A percentile compares a stretch with the other conserved stretches of the same genome.
Evolutionary conservation across 176 grass and related monocot genomes (phyloP).

Genomic region (Juncus inflexus): DNA sequence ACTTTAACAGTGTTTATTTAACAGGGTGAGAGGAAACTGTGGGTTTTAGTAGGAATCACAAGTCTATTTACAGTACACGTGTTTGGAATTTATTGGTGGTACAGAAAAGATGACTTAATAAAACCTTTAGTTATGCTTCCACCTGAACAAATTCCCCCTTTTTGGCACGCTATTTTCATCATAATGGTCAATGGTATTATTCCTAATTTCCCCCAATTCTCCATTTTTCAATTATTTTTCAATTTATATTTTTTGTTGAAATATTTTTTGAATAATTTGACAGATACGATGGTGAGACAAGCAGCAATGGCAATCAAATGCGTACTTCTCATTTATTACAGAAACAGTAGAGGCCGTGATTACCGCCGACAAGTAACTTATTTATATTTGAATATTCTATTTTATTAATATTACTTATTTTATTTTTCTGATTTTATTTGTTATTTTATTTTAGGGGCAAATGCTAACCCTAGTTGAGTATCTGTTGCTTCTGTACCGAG

Average conservation of each 20-base stretch:
- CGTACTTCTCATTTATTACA: slow-evolving; percentile 82
- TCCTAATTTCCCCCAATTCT: slow-evolving; percentile 18
- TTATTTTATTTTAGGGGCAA: slow-evolving; percentile 68
- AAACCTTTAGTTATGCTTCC: slow-evolving; percentile 91
- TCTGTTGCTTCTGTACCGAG: slow-evolving; percentile 84
- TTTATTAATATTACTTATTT: slow-evolving; percentile 21
- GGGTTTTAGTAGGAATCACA: slow-evolving; percentile 68
- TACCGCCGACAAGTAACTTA: slow-evolving; percentile 78
- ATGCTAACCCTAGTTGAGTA: slow-evolving; percentile 95
- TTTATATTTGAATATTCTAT: slow-evolving; percentile 16
- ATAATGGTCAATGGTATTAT: slow-evolving; percentile 97
- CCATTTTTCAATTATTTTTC: slow-evolving; percentile 1
- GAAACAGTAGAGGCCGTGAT: slow-evolving; percentile 70
- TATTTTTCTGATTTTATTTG: slow-evolving; percentile 24
- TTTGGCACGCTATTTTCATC: slow-evolving; percentile 97
- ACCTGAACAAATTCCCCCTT: slow-evolving; percentile 91
- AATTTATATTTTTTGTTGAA: background rate
- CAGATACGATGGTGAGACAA: slow-evolving; percentile 97
- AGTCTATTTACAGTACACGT: slow-evolving; percentile 82
- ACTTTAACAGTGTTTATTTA: slow-evolving; percentile 22
- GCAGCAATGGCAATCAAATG: slow-evolving; percentile 84
- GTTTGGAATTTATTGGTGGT: slow-evolving; percentile 95
- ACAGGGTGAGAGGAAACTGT: slow-evolving; percentile 88
- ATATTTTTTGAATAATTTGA: slow-evolving; percentile 19
- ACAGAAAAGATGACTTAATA: slow-evolving; percentile 78